Base-by-base conservation (phyloP, 2,329 filamentous ascomycete genomes). In the Aspergillus sergii region DNA sequence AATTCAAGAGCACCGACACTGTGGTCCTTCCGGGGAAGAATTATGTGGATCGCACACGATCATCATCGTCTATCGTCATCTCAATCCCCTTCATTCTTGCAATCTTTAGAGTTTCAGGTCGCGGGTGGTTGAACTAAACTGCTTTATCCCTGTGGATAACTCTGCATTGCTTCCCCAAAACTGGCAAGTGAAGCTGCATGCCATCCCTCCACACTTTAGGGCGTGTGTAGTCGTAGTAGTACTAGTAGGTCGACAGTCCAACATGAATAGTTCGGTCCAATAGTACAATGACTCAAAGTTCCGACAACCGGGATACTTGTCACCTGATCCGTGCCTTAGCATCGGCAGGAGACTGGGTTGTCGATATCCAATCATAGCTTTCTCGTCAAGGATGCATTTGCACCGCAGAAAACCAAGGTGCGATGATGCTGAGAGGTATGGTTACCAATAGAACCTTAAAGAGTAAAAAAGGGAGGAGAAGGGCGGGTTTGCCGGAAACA, bases 21-120 rank as follows among this genome's bases (percentile, higher is more conserved):
- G 60, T 62, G 73, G 71, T 70, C 68, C 64, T 63, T 56, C 60
- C 54, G 67, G 72, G 71, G 68, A 64, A 67, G 61, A 63, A 60
- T 50, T 67, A 68, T 71, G 71, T 72, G 71, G 71, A 72, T 67
- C 67, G 60, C 59, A 14, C 65, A 60, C 63, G 68, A 67, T 70
- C 51, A 55, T 26, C 32, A 53, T 39, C 32, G 32, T 26, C 34
- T 34, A 55, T 55, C 51, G n/a, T 55, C 34, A 55, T 63, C 61
- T 71, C 68, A 61, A 68, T 68, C 66, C 67, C 65, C 64, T 59
- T 53, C 48, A 58, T 61, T 56, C 50, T 60, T 60, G 34, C 23
- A 4, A 39, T 14, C 14, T 55, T 55, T 55, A 55, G 32, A 55
- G 51, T 55, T 55, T 55, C 34, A 55, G 26, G 51, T 23, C 23